Evolutionary conservation across 2,329 filamentous ascomycete genomes (phyloP), one percentile per base, ranked within the genome.

Genomic region (Paecilomyces formosus): DNA sequence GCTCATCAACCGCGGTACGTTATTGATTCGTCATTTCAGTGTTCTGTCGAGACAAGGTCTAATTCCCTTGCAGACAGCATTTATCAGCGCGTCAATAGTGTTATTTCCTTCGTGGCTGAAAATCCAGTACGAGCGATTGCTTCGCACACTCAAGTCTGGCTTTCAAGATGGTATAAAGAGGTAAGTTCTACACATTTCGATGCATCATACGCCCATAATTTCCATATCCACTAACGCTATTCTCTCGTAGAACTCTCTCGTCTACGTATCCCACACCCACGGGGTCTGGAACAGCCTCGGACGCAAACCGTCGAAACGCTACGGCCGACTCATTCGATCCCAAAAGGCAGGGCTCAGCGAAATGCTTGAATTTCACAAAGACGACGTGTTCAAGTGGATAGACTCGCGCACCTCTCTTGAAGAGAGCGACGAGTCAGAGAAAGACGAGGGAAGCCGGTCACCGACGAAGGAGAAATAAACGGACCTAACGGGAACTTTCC

Each of bases 141-240:
- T 33, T 92, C 94, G 63, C 83, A 85, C 28, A 88, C 95, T 59
- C 81, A 83, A n/a, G 79, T 82, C 18, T 78, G 74, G 60, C 79
- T 92, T 0, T 88, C 86, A 1, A 79, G 80, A 24, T 97, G 93
- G 93, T 97, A 96, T 75, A 88, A 88, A 69, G 81, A 85, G 22
- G 80, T 81, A 75, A 68, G 73, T 67, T 54, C 35, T 45, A 15
- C 13, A n/a, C 35, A 7, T 45, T 18, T 45, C 3, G 1, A 35
- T n/a, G 21, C 18, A n/a, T 24, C 28, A 49, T 53, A 24, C n/a
- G n/a, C n/a, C 31, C 35, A 45, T 55, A 35, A 21, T 13, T 18
- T 51, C 39, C 12, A 18, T 28, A 56, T 13, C 55, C 18, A 51
- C 12, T 22, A 18, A 33, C 24, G 54, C 26, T 49, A 57, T 39